phyloP scores from a whole-genome alignment of 192 early-diverging fungal species.

The Coemansia sp. region DNA sequence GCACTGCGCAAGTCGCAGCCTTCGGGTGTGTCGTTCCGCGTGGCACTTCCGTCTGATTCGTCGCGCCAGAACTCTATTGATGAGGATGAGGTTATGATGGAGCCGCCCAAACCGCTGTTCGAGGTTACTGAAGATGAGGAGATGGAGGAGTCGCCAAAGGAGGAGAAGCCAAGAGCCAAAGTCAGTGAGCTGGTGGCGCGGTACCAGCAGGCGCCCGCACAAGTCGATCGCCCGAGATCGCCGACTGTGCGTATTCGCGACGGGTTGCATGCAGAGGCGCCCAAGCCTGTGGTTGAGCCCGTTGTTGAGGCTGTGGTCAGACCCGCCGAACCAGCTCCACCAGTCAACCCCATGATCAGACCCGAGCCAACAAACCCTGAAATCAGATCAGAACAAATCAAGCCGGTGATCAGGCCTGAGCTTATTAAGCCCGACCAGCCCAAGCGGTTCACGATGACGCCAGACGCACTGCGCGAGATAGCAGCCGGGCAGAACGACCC shows the following conservation, averaged over 20 bases:
- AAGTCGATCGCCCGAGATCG: constrained; percentile 10
- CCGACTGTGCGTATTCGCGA: constrained; percentile 23
- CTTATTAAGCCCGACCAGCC: not conserved
- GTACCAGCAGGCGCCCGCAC: constrained; percentile 10
- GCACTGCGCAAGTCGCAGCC: constrained; percentile 51
- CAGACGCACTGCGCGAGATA: constrained; percentile 41
- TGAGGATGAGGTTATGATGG: not conserved
- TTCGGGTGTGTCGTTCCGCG: constrained; percentile 36
- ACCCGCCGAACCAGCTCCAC: not conserved
- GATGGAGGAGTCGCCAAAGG: not conserved
- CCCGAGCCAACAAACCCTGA: not conserved
- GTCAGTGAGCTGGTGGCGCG: constrained; percentile 28
- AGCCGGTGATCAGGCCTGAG: not conserved
- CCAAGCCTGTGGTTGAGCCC: not conserved
- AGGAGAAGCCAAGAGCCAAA: constrained; percentile 1
- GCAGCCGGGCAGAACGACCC: constrained; percentile 7
- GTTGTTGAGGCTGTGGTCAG: not conserved
- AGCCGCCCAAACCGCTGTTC: constrained; percentile 2
- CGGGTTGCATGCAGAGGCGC: constrained; percentile 1
- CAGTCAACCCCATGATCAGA: not conserved
- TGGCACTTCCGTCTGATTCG: constrained; percentile 18
- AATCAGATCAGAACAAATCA: not conserved
- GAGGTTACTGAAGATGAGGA: not conserved
- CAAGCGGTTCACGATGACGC: constrained; percentile 44
- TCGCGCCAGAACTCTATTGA: not conserved